Evolutionary conservation across 768 basidiomycete genomes (phyloP).

Genomic region (Mycena albidolilacea): DNA sequence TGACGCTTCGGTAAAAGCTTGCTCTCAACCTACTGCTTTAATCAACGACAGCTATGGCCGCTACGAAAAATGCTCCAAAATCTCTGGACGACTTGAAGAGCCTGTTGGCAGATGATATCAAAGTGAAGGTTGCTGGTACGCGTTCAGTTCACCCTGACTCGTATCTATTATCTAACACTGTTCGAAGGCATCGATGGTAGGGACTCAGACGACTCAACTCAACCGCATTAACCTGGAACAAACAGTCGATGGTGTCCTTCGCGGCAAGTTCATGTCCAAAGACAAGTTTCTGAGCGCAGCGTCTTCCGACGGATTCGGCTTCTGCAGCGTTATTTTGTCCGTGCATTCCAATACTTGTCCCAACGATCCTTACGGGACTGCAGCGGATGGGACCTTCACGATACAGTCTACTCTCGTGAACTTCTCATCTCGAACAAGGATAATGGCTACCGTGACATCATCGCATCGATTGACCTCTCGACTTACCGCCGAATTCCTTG

Average conservation of each 20-base stretch:
- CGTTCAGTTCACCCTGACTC: slow-evolving; percentile 23
- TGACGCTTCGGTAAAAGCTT: too few species aligned
- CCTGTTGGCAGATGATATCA: slow-evolving; percentile 74
- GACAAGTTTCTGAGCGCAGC: slow-evolving; percentile 90
- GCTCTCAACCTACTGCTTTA: not conserved
- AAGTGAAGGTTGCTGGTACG: slow-evolving; percentile 95
- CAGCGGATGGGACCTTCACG: slow-evolving; percentile 95
- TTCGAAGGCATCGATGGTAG: slow-evolving; percentile 75
- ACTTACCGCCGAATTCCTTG: slow-evolving; percentile 92
- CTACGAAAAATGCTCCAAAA: slow-evolving; percentile 52
- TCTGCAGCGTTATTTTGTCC: slow-evolving; percentile 94
- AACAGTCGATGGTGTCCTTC: slow-evolving; percentile 91
- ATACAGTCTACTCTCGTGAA: slow-evolving; percentile 86
- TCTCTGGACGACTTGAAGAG: slow-evolving; percentile 70
- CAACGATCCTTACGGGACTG: slow-evolving; percentile 11
- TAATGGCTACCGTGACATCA: slow-evolving; percentile 93
- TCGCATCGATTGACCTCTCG: slow-evolving; percentile 89
- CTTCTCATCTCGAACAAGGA: slow-evolving; percentile 91
- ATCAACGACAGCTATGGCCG: slow-evolving; percentile 16
- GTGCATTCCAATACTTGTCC: slow-evolving; percentile 45
- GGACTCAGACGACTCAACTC: slow-evolving; percentile 31
- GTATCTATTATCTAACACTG: slow-evolving; percentile 11
- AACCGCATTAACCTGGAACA: not conserved
- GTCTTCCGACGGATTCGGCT: slow-evolving; percentile 88
- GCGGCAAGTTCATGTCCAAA: slow-evolving; percentile 97